Base-by-base conservation (phyloP, 2,329 filamentous ascomycete species). In the Fusarium subtropicale region DNA sequence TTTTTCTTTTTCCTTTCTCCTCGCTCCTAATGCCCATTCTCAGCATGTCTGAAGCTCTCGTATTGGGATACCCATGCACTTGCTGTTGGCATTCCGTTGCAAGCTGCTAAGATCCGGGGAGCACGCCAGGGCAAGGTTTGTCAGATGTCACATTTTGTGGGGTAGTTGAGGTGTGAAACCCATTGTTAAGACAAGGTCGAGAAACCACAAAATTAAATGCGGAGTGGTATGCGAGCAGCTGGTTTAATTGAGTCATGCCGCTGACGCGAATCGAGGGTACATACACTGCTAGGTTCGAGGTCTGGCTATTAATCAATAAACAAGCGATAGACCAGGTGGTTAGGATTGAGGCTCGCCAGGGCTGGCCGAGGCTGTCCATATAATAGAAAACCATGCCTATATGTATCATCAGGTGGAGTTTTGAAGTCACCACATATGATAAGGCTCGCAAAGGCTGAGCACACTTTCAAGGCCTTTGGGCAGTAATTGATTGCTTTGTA, bases 111-210 rank as follows among this genome's bases (percentile, higher is more conserved):
- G 65, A 68, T 64, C 51, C 50, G 60, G 59, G 64, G 65, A 39
- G 22, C 31, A 46, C 33, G 41, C 16, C 34, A 20, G 44, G 56
- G 47, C 56, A 63, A 31, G 30, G 56, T 51, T 38, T 55, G 45
- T 70, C 68, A 65, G 56, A 56, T 71, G 20, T 71, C 68, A 71
- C 39, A 54, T 68, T 71, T 62, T 16, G 20, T 4, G 38, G 50
- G 26, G 20, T 36, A 58, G 64, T 30, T 50, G 47, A 60, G 53
- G 44, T 46, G 31, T n/a, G 31, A 46, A 56, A 30, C 26, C 46
- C 22, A 33, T 51, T 39, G 60, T 42, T 56, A 20, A 41, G 48
- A 38, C 39, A 56, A 61, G 48, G 50, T n/a, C 16, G 24, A 51
- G 33, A 53, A 31, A 38, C 41, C 44, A 48, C n/a, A 61, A 61